Percentiles rank a stretch among this genome's conserved stretches.
These are phyloP conservation scores for Populus tomentosa DNA, from an alignment of 441 rosid genomes.

Conservation along the genomic window DNA sequence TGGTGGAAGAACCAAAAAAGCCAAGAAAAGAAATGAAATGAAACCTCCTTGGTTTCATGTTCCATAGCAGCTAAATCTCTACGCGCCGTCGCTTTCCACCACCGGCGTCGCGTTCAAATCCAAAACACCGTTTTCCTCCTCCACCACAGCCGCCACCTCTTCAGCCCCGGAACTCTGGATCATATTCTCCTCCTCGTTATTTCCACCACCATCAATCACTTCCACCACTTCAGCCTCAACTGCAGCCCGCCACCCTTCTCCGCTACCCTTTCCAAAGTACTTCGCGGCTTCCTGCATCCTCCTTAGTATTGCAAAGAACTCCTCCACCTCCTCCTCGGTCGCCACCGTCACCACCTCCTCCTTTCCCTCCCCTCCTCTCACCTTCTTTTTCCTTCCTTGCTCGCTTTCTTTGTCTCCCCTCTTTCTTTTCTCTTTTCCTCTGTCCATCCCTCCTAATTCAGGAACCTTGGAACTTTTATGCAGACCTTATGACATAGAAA, in stretches of 20 bases:
- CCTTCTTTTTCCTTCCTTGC: background rate
- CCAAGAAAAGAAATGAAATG: no score
- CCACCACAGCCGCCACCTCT: background rate
- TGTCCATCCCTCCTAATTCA: background rate
- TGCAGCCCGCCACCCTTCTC: constrained; percentile 18
- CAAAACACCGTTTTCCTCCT: constrained; percentile 3
- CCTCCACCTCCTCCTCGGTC: constrained; percentile 36
- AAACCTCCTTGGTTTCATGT: no score
- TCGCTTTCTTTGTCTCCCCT: background rate
- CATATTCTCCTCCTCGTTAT: background rate
- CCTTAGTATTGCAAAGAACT: constrained; percentile 32
- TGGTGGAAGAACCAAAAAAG: no score
- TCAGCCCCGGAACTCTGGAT: background rate
- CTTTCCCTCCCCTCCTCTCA: background rate
- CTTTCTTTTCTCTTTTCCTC: background rate
- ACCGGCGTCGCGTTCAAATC: constrained; percentile 30
- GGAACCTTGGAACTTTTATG: background rate
- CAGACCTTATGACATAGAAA: background rate
- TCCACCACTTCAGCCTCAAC: constrained; percentile 11
- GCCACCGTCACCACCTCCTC: constrained; percentile 8
- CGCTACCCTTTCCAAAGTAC: constrained; percentile 22
- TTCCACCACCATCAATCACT: background rate
- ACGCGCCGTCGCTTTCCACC: constrained; percentile 3
- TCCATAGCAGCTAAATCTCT: no score
- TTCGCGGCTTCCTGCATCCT: constrained; percentile 25